These are phyloP conservation scores for Cylindrotheca fusiformis DNA, from an alignment of 108 stramenopile genomes.

Conservation along the genomic window DNA sequence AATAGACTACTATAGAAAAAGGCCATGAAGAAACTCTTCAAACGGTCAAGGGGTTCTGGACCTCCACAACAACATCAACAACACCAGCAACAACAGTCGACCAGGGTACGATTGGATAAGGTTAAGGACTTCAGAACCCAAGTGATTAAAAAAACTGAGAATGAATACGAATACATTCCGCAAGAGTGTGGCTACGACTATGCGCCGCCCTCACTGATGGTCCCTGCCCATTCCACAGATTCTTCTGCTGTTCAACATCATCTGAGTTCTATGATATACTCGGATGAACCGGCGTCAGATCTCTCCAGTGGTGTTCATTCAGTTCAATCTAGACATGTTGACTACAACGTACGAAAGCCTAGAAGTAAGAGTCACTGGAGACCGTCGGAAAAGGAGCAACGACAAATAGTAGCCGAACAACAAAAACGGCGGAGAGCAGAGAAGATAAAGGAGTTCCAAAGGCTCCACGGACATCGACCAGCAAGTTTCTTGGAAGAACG, in stretches of 20 bases:
- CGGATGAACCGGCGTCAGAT: slow-evolving; percentile 11
- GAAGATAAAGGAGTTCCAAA: background rate
- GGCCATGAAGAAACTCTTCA: background rate
- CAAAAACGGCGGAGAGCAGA: background rate
- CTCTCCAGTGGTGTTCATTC: background rate
- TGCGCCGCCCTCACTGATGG: slow-evolving; percentile 20
- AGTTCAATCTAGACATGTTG: background rate
- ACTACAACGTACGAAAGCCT: background rate
- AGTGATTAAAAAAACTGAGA: no score
- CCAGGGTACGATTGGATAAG: no score
- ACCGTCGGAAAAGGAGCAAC: background rate
- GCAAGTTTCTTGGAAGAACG: background rate
- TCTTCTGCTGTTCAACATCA: slow-evolving; percentile 4
- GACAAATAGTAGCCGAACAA: background rate
- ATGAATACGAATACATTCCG: slow-evolving; percentile 27
- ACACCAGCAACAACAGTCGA: slow-evolving; percentile 8
- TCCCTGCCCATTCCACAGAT: slow-evolving; percentile 17
- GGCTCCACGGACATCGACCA: background rate
- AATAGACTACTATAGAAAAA: no score
- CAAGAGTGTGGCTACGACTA: slow-evolving; percentile 18
- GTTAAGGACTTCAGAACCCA: no score
- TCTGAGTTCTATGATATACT: background rate
- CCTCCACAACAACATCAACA: background rate
- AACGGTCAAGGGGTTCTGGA: background rate
- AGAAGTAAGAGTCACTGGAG: background rate